Base-by-base conservation (phyloP, 2,329 filamentous ascomycete genomes). In the Clonostachys solani region DNA sequence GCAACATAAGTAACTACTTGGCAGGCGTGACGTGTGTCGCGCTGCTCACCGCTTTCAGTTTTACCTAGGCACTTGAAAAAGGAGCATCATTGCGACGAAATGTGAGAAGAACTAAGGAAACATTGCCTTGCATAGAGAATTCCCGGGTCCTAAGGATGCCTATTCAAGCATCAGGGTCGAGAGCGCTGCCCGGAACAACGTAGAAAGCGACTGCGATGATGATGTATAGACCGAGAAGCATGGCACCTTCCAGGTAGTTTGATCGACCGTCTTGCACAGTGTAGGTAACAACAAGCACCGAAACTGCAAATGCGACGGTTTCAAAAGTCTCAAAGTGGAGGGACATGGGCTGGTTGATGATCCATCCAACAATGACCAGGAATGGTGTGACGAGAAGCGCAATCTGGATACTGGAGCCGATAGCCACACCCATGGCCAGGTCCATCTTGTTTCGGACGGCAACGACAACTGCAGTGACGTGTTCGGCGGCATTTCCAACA, bases 401-500 rank as follows among this genome's bases (percentile, higher is more conserved):
- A 57, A 92, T 92, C 66, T 92, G 88, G 62, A 92, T 84, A 63
- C 85, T 89, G 49, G 85, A 89, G 42, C 88, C 88, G 58, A 92
- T 87, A 29, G 88, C 88, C 44, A 92, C 87, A 40, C 86, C 86
- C 72, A 92, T 88, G 33, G 88, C 62, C 45, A 85, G 68, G 57
- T 85, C 80, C 82, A 86, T 86, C 72, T 86, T 92, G 68, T 92
- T 80, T 64, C 89, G 86, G 52, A 84, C 74, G 1, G 88, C 87
- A 23, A 92, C 87, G 33, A 91, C 84, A 16, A 90, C 84, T 16
- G 88, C 88, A 2, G 88, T 92, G 37, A 91, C 87, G 58, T 92
- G 87, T 64, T 92, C 87, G 4, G 87, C 87, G 3, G 87, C 87
- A 57, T 91, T 91, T 40, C 87, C 87, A 33, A 91, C 87, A 54